phyloP scores from a whole-genome alignment of 2,329 filamentous ascomycete species.

The Aureobasidium sp. region DNA sequence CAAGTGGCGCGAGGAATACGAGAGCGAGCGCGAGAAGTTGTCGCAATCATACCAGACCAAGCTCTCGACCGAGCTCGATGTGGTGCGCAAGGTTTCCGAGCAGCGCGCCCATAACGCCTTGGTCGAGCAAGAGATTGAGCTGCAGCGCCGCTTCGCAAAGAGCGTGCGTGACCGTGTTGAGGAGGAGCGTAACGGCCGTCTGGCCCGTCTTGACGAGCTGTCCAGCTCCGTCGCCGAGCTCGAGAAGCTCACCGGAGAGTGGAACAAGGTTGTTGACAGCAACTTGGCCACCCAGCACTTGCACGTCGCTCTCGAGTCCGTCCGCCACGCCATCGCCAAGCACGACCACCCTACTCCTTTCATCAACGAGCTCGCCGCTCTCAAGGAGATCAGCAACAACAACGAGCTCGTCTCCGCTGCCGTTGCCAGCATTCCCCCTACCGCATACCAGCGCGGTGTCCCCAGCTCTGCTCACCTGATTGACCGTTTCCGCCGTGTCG shows the following conservation, averaged over 20 bases:
- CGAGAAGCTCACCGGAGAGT: slow-evolving; percentile 78
- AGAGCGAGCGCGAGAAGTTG: slow-evolving; percentile 74
- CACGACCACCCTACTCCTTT: slow-evolving; percentile 70
- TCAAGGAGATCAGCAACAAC: slow-evolving; percentile 83
- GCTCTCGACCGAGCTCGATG: slow-evolving; percentile 69
- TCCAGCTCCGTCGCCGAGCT: slow-evolving; percentile 72
- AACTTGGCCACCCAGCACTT: slow-evolving; percentile 94
- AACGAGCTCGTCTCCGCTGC: slow-evolving; percentile 76
- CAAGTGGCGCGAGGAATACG: slow-evolving; percentile 82
- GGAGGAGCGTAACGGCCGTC: slow-evolving; percentile 75
- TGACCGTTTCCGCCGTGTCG: slow-evolving; percentile 91
- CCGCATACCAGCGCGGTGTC: slow-evolving; percentile 87
- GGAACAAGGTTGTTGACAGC: slow-evolving; percentile 82
- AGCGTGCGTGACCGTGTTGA: slow-evolving; percentile 79
- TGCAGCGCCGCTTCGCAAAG: slow-evolving; percentile 77
- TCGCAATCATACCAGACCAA: slow-evolving; percentile 72
- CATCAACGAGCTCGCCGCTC: slow-evolving; percentile 81
- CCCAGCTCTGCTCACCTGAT: slow-evolving; percentile 78
- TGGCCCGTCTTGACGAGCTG: slow-evolving; percentile 78
- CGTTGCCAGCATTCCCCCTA: slow-evolving; percentile 91
- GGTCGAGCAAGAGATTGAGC: slow-evolving; percentile 78
- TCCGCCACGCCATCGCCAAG: slow-evolving; percentile 74
- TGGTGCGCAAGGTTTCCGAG: slow-evolving; percentile 72
- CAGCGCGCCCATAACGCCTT: slow-evolving; percentile 78
- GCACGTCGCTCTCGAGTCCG: slow-evolving; percentile 89